A percentile compares a stretch with the other conserved stretches of the same genome.
Conservation (phyloP, 257 asterid species). For the Echites panduratus region DNA sequence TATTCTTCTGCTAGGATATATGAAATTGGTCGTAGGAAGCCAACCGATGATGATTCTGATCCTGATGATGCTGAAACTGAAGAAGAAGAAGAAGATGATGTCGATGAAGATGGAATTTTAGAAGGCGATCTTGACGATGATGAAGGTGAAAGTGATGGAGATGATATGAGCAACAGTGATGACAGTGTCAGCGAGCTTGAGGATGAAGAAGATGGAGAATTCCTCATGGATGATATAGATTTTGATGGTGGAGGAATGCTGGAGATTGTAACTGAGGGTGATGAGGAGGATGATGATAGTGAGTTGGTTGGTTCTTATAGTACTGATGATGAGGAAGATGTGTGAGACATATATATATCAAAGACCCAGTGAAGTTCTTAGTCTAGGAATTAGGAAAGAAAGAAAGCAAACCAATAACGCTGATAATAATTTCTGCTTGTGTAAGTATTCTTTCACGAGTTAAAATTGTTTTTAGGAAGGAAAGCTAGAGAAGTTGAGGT, state of each 20-base stretch:
- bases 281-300: conserved; percentile 67
- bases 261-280: conserved; percentile 65
- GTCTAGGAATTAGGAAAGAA: not conserved
- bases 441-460: not conserved
- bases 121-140: conserved; percentile 58
- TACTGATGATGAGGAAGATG: conserved; percentile 69
- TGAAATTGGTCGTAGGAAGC: conserved; percentile 89
- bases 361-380: not conserved
- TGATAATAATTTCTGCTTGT: not conserved
- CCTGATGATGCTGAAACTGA: conserved; percentile 95
- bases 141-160: conserved; percentile 71
- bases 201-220: conserved; percentile 79
- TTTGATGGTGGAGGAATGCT: conserved; percentile 51
- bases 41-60: conserved; percentile 92
- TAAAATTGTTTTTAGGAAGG: not conserved
- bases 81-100: conserved; percentile 77
- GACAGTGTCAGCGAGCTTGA: conserved; percentile 57
- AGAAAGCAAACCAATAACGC: not conserved
- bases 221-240: conserved; percentile 53
- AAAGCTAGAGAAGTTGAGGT: not conserved
- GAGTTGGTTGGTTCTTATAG: conserved; percentile 58
- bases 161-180: conserved; percentile 62
- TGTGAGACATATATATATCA: conserved; percentile 17
- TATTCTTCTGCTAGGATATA: conserved; percentile 86
- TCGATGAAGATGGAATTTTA: conserved; percentile 44